These are phyloP conservation scores for Amauroascus niger DNA, from an alignment of 2,329 filamentous ascomycete genomes.

Conservation along the genomic window DNA sequence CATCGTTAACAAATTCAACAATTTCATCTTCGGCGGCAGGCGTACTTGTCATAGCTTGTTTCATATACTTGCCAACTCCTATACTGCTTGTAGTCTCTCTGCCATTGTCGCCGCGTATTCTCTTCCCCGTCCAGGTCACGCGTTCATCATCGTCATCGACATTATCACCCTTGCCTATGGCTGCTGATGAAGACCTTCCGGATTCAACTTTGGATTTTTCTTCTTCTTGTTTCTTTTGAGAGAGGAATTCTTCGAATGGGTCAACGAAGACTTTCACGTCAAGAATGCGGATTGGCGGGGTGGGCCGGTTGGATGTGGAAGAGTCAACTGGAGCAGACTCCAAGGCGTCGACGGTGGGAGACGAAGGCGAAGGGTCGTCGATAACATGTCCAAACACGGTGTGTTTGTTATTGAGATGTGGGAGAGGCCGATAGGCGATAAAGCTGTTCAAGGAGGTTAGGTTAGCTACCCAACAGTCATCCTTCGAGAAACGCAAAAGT, in stretches of 20 bases:
- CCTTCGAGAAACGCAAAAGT: conserved; percentile 23
- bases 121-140: conserved; percentile 93
- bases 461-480: not conserved
- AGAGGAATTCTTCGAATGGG: conserved; percentile 87
- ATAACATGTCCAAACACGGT: conserved; percentile 90
- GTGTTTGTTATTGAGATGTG: conserved; percentile 88
- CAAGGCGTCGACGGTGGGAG: conserved; percentile 53
- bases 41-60: conserved; percentile 40
- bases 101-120: conserved; percentile 57
- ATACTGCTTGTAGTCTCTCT: conserved; percentile 41
- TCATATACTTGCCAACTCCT: conserved; percentile 72
- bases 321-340: conserved; percentile 67
- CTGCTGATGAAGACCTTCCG: not conserved
- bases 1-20: conserved; percentile 51
- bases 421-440: conserved; percentile 73
- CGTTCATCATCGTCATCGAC: conserved; percentile 65
- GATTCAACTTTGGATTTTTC: conserved; percentile 32
- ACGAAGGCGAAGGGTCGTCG: conserved; percentile 48
- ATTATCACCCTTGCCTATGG: conserved; percentile 23
- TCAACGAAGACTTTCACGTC: conserved; percentile 83
- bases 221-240: conserved; percentile 59
- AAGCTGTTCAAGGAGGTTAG: conserved; percentile 46
- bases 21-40: conserved; percentile 46
- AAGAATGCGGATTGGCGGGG: conserved; percentile 68
- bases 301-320: conserved; percentile 59